These are phyloP conservation scores for Penicillium bialowiezense DNA, from an alignment of 495 filamentous ascomycete species.

Conservation along the genomic window DNA sequence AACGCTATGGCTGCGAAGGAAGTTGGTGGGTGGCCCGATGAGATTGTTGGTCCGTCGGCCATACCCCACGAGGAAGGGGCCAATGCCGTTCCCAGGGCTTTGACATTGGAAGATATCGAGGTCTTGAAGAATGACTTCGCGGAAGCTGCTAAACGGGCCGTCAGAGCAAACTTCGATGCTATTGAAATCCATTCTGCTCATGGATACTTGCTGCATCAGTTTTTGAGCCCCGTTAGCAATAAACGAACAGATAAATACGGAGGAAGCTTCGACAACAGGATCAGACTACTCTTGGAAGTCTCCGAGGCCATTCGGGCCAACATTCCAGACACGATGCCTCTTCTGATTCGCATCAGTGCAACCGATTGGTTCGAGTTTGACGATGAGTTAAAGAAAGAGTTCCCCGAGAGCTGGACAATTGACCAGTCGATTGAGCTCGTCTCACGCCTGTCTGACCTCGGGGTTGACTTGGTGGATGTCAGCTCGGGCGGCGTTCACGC, in stretches of 20 bases:
- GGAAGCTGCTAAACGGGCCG: constrained; percentile 43
- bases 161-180: constrained; percentile 48
- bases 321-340: constrained; percentile 57
- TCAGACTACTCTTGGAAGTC: constrained; percentile 49
- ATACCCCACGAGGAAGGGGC: constrained; percentile 40
- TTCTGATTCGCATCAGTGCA: constrained; percentile 54
- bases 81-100: constrained; percentile 43
- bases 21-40: constrained; percentile 61
- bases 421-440: constrained; percentile 46
- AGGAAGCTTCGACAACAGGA: constrained; percentile 52
- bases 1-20: constrained; percentile 35
- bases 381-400: constrained; percentile 27
- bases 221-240: constrained; percentile 57
- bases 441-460: constrained; percentile 39
- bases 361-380: constrained; percentile 53
- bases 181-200: constrained; percentile 50
- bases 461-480: constrained; percentile 60
- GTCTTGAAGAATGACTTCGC: constrained; percentile 46
- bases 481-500: constrained; percentile 53
- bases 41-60: constrained; percentile 51
- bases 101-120: constrained; percentile 48
- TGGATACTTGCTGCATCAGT: constrained; percentile 60
- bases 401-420: constrained; percentile 51
- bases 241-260: constrained; percentile 54
- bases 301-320: constrained; percentile 39